Base-by-base conservation (phyloP, 352 stramenopile species). In the Pythium coloratum region DNA sequence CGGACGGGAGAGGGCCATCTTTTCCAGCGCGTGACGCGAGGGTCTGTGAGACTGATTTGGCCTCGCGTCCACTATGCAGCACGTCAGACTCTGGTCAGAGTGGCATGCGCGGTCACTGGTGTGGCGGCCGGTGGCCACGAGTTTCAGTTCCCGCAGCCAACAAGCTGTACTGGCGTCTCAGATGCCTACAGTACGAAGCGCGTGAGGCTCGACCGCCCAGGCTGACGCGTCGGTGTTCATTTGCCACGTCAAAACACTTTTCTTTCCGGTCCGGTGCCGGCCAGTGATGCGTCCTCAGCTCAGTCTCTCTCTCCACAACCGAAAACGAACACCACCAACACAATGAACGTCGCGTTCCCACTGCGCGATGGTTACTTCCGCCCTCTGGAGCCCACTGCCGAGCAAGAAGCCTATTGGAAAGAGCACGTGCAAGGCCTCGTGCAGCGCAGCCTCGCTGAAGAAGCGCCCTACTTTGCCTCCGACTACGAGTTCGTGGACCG, bases 321-420 rank as follows among this genome's bases (percentile, higher is more conserved):
- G 51, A 57, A 33, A 36, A 40, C n/a, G 42, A 44, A 26, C 46
- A 44, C 28, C 14, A 1, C 42, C 9, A 9, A 1, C 1, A 28
- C 47, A 13, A 64, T 64, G 58, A 64, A 64, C 46, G 58, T 64
- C n/a, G 58, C 58, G 30, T 64, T 64, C 47, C 58, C 58, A n/a
- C 33, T 64, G 47, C 58, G 58, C n/a, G 58, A 64, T 44, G 58
- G 58, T 20, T 64, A 64, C 58, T 64, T 64, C 33, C 58, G 20
- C 20, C n/a, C 58, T 12, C 58, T 64, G 4, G 18, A 64, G 58
- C 44, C 58, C 6, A 64, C 58, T 36, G 44, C 16, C 32, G 58
- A 56, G 58, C 46, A 64, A 34, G 20, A 34, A 3, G 18, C 28
- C 9, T 51, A 42, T 5, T 67, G 61, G 61, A 67, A 49, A 30